phyloP scores from a whole-genome alignment of 106 monocot genomes.

The Phalaenopsis equestris region DNA sequence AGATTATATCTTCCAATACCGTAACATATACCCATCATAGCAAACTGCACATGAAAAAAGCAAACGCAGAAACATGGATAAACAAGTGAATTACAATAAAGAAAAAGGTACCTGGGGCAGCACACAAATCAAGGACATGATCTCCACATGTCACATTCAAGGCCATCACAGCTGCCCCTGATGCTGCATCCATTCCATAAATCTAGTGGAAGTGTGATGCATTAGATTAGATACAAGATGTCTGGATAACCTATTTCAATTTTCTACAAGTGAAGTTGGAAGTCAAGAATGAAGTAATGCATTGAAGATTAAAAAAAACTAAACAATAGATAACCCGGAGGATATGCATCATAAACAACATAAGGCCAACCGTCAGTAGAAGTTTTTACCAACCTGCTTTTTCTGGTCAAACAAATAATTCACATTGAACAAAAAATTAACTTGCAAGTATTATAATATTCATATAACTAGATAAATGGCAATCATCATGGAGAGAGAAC shows the following conservation, averaged over 20 bases:
- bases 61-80: background rate
- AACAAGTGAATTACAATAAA: background rate
- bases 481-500: background rate
- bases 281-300: background rate
- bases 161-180: conserved; percentile 85
- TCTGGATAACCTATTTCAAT: background rate
- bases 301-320: background rate
- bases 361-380: background rate
- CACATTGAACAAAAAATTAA: background rate
- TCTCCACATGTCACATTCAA: conserved; percentile 65
- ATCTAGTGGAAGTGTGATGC: conserved; percentile 36
- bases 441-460: background rate
- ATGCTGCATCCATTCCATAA: conserved; percentile 98
- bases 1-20: background rate
- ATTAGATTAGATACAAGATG: background rate
- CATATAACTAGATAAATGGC: background rate
- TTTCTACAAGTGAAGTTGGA: background rate
- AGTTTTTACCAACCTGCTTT: background rate
- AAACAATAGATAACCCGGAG: background rate
- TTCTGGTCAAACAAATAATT: background rate
- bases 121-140: conserved; percentile 95
- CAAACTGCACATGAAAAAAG: background rate
- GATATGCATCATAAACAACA: background rate
- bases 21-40: background rate
- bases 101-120: conserved; percentile 70